Evolutionary conservation across 345 rosid genomes (phyloP), one percentile per base, ranked within the genome.

Genomic region (Mangifera indica): DNA sequence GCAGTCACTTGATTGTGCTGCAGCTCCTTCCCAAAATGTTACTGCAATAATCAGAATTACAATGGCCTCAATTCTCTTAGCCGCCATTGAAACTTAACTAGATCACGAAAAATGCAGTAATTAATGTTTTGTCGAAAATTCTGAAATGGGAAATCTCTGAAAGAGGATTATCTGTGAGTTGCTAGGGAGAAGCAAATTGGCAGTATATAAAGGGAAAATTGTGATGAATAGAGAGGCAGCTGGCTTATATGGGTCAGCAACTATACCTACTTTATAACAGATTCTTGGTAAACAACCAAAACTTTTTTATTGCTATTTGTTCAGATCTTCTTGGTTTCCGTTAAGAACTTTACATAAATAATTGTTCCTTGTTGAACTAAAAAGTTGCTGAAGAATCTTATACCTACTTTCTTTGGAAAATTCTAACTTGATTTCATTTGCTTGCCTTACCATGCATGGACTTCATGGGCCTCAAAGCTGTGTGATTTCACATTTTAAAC

Each of bases 1-100:
- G 52, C 80, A 77, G 32, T 57, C 29, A 9, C 7, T 46, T 6
- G 73, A 77, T 48, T 72, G 80, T 32, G 73, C 80, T 8, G 7
- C 46, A 0, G 60, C 74, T 54, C 65, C 80, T 5, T 32, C 69
- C 21, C 44, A 72, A 10, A 57, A 26, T 32, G 62, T 46, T 7
- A 59, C 64, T 7, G 52, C 42, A 34, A 77, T 25, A 2, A 59
- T 13, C 25, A 68, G 10, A 22, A 55, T 40, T 44, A 72, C 44
- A 32, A 24, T 11, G n/a, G 46, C 44, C 17, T 45, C 49, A 5
- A 77, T 14, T 65, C 46, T 56, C 29, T 14, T 45, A 20, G 59
- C 20, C 48, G 72, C 76, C 76, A 67, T 71, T 55, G 53, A 12
- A 45, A 46, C 51, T 46, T 13, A 34, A 34, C 18, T 26, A 49